Evolutionary conservation across 176 grass and related monocot genomes (phyloP).

Genomic region (Elymus sibiricus): DNA sequence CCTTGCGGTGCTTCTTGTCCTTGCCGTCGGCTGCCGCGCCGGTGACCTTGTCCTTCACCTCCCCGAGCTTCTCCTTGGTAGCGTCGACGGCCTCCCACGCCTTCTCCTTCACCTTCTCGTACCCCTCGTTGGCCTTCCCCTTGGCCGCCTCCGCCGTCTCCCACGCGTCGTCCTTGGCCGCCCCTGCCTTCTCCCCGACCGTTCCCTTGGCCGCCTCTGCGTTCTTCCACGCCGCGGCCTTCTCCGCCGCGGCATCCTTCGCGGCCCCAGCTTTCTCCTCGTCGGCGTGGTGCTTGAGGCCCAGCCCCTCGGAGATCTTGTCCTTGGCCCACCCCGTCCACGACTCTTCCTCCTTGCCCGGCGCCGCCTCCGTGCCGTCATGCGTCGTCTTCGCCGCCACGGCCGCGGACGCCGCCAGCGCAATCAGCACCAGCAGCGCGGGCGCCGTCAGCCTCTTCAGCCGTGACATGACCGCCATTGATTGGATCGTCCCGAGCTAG

Average conservation of each 20-base stretch:
- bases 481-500: not conserved
- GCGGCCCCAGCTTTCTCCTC: too few species aligned
- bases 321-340: conserved; percentile 82
- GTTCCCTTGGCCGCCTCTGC: conserved; percentile 31
- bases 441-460: conserved; percentile 23
- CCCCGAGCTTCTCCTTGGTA: not conserved
- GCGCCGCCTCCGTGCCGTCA: not conserved
- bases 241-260: too few species aligned
- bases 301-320: conserved; percentile 63
- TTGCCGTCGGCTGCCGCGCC: not conserved
- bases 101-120: too few species aligned
- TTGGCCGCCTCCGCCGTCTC: conserved; percentile 32
- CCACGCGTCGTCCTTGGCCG: conserved; percentile 35
- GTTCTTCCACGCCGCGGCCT: too few species aligned
- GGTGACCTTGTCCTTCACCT: conserved; percentile 33
- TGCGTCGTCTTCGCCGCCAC: conserved; percentile 11
- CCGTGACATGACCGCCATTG: conserved; percentile 2
- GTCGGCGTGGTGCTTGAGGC: conserved; percentile 41
- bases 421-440: conserved; percentile 36
- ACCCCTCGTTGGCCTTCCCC: conserved; percentile 14
- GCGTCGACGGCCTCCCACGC: too few species aligned
- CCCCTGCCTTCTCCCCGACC: conserved; percentile 18
- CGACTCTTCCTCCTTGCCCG: conserved; percentile 36
- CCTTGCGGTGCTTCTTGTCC: conserved; percentile 27
- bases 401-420: not conserved